A percentile compares a stretch with the other conserved stretches of the same genome.
Conservation (phyloP, 2,329 filamentous ascomycete species). For the Fusarium falciforme region DNA sequence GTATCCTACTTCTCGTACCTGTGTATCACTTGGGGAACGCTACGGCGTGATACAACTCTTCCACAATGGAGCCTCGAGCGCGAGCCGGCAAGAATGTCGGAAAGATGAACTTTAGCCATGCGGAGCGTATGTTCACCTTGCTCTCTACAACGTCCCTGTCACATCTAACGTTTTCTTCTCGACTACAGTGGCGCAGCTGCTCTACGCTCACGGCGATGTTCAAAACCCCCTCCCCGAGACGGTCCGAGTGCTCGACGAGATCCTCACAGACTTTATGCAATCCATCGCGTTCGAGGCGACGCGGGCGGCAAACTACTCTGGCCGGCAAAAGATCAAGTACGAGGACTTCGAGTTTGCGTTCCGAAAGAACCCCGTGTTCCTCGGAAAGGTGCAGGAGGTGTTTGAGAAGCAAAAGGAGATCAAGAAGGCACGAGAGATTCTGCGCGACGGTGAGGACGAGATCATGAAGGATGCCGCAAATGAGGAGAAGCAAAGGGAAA, state of each 20-base stretch:
- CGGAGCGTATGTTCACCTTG: slow-evolving; percentile 69
- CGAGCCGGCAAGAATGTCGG: slow-evolving; percentile 83
- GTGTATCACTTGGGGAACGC: slow-evolving; percentile 12
- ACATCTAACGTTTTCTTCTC: slow-evolving; percentile 3
- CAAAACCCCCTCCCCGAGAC: slow-evolving; percentile 84
- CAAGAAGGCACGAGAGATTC: slow-evolving; percentile 82
- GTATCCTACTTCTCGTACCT: neutral
- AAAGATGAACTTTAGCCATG: slow-evolving; percentile 81
- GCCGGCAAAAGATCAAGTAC: slow-evolving; percentile 96
- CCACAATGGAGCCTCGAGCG: slow-evolving; percentile 79
- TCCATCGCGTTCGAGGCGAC: slow-evolving; percentile 92
- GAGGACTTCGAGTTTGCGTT: slow-evolving; percentile 98
- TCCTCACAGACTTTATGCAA: slow-evolving; percentile 96
- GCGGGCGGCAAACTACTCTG: slow-evolving; percentile 84
- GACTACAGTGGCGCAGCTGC: slow-evolving; percentile 73
- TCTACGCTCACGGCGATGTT: slow-evolving; percentile 85
- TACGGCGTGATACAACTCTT: slow-evolving; percentile 12
- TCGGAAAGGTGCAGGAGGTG: slow-evolving; percentile 90
- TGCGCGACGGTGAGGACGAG: slow-evolving; percentile 74
- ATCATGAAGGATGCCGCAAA: slow-evolving; percentile 65
- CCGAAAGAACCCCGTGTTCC: slow-evolving; percentile 83
- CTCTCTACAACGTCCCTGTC: neutral
- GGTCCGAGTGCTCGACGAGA: slow-evolving; percentile 89
- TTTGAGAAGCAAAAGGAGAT: slow-evolving; percentile 89
- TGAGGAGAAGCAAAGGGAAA: slow-evolving; percentile 54